Evolutionary conservation across 805 yeast species (phyloP).

Genomic region (Monosporozyma solicola): DNA sequence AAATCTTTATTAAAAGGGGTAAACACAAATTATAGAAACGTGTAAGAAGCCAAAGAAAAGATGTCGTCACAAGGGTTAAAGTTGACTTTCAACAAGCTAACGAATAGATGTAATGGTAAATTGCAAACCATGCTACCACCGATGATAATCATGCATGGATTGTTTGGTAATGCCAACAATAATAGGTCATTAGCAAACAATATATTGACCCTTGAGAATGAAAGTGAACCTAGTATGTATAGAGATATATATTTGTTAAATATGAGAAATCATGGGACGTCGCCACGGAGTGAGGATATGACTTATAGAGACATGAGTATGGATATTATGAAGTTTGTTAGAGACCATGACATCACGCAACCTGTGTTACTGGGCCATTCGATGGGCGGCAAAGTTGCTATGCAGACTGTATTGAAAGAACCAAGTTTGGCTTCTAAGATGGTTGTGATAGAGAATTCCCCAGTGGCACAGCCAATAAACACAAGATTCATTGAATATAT

Average conservation of each 20-base stretch:
- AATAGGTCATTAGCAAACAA: conserved; percentile 60
- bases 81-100: not conserved
- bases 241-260: conserved; percentile 66
- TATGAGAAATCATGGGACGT: conserved; percentile 85
- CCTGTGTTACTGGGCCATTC: conserved; percentile 74
- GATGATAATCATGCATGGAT: conserved; percentile 73
- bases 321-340: conserved; percentile 71
- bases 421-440: conserved; percentile 55
- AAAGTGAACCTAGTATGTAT: conserved; percentile 40
- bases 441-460: conserved; percentile 84
- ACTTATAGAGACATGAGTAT: conserved; percentile 36
- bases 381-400: conserved; percentile 91
- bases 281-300: conserved; percentile 70
- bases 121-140: conserved; percentile 33
- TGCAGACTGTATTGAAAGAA: conserved; percentile 69
- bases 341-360: conserved; percentile 32
- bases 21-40: not conserved
- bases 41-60: not conserved
- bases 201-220: conserved; percentile 10
- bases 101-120: not conserved
- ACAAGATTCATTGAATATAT: conserved; percentile 62
- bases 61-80: not conserved
- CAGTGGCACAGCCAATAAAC: conserved; percentile 47
- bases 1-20: not conserved
- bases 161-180: conserved; percentile 78